Base-by-base conservation (phyloP, 2,329 filamentous ascomycete species). In the Cordyceps cateniannulata region DNA sequence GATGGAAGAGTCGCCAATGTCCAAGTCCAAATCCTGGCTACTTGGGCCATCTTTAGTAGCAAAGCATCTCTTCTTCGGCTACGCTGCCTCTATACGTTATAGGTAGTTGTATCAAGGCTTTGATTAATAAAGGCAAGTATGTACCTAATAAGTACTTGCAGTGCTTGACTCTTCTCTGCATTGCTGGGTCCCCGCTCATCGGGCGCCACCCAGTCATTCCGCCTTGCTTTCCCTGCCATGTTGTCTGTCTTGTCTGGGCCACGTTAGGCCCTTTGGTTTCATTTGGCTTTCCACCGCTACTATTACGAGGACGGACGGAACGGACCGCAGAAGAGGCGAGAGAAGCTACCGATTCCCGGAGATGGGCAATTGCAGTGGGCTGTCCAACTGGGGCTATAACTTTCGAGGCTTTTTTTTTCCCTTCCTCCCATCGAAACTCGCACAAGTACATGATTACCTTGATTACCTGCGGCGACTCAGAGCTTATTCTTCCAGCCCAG, bases 241-340 rank as follows among this genome's bases (percentile, higher is more conserved):
- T 35, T 42, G 29, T 10, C 47, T 42, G 47, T 22, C 55, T 32
- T 58, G 32, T 59, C 55, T 51, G 32, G 55, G 55, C 55, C 47
- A 59, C 55, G 55, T 59, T 59, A 47, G 47, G 55, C 32, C 55
- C 45, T 50, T 59, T 51, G 55, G 55, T 59, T 51, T 59, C 55
- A 57, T 57, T 57, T 57, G 25, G 53, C 53, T 42, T 47, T 45
- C 42, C 42, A 56, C 53, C 53, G 42, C 40, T 24, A 55, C 45
- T 20, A 45, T 55, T 55, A 24, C 38, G 10, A 55, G 32, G 38
- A n/a, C 18, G 20, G 16, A 24, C 35, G 9, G 20, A 38, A 42
- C 12, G 29, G 49, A 52, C 14, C 20, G n/a, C 32, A 18, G 12
- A 20, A 20, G 45, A 14, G 40, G 38, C 35, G 10, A 35, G 4